Evolutionary conservation across 495 filamentous ascomycete species (phyloP), one percentile per base, ranked within the genome.

Genomic region (Apodospora peruviana): DNA sequence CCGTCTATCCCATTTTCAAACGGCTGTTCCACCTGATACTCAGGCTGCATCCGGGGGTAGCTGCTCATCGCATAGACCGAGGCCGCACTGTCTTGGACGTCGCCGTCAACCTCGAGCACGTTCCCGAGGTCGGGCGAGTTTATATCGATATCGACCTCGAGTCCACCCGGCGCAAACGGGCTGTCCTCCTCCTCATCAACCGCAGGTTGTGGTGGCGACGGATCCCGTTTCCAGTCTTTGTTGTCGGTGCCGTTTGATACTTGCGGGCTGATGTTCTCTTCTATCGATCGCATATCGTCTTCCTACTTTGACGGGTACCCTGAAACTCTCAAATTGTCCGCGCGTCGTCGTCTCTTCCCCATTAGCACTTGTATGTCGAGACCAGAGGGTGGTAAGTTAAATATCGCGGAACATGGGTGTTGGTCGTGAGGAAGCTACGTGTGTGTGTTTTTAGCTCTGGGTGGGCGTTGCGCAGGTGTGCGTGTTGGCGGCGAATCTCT

Each of bases 51-150:
- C 21, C 53, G 48, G 37, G 65, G 71, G 48, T 68, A 68, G 27
- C 59, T 56, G 47, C 62, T 69, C 49, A 42, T 50, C 11, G 64
- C 57, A 39, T 65, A 65, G 1, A 52, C 47, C 16, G 64, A 58
- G 18, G 23, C 40, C 1, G 48, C 46, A 9, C 35, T 22, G 5
- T 47, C 54, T 23, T 47, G 49, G 7, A 51, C 47, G 40, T 49
- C 51, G 8, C 43, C 40, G 44, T 41, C 47, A 29, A 51, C 39
- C 42, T 48, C 51, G 21, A 42, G 11, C 5, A 34, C 27, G 7
- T 7, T 14, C 7, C 14, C 7, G 14, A 32, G 27, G 27, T 32
- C 27, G 27, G 7, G 7, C 7, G 7, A 7, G 7, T 7, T 14
- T 14, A 32, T 32, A 7, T 32, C 27, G 27, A 14, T 32, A 7